Evolutionary conservation across 1,284 basidiomycete genomes (phyloP).

Genomic region (Pulveroboletus sp.): DNA sequence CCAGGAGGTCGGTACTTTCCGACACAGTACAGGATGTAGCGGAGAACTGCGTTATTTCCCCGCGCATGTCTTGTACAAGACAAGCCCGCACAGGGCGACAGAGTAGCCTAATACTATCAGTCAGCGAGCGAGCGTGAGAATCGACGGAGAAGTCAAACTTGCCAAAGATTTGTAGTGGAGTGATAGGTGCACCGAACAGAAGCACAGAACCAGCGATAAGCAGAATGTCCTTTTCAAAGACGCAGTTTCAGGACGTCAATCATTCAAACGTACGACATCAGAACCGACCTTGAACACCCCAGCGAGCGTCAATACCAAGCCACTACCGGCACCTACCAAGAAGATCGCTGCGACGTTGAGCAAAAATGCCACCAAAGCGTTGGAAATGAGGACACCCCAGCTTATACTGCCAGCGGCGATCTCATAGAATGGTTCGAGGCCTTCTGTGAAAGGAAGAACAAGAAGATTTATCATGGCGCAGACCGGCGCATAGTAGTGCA

Average conservation of each 20-base stretch:
- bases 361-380: conserved; percentile 87
- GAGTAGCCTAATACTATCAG: conserved; percentile 61
- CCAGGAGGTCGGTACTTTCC: background rate
- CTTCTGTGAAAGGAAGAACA: conserved; percentile 88
- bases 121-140: background rate
- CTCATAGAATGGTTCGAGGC: conserved; percentile 80
- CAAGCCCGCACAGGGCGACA: conserved; percentile 77
- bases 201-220: conserved; percentile 89
- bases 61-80: conserved; percentile 81
- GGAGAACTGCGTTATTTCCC: conserved; percentile 47
- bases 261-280: background rate
- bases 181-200: conserved; percentile 79
- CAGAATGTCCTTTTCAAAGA: conserved; percentile 75
- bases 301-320: conserved; percentile 89
- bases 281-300: conserved; percentile 85
- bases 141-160: conserved; percentile 45
- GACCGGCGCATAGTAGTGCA: conserved; percentile 97
- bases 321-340: conserved; percentile 86
- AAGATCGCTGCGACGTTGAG: conserved; percentile 95
- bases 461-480: conserved; percentile 89
- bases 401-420: conserved; percentile 52
- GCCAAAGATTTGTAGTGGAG: conserved; percentile 86
- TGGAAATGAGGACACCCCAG: conserved; percentile 77
- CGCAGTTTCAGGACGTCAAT: background rate
- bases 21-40: background rate